phyloP scores from a whole-genome alignment of 2,329 filamentous ascomycete species.

The Talaromyces sp. region DNA sequence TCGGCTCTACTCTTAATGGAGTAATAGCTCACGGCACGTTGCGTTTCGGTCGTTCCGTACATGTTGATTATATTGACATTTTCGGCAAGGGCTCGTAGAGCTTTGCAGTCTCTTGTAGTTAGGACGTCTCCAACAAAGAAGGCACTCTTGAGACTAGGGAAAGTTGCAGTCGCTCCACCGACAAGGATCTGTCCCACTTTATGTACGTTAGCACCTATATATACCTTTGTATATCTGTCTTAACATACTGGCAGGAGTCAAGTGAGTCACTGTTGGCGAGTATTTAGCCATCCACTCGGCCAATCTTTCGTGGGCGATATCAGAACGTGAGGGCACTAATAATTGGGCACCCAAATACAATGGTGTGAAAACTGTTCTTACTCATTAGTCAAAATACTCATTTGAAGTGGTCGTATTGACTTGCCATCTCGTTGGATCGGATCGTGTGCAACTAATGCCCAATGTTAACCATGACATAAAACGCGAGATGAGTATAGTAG shows the following conservation, averaged over 20 bases:
- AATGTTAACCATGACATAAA: neutral
- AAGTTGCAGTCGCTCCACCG: constrained; percentile 74
- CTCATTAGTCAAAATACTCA: neutral
- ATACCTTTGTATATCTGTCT: neutral
- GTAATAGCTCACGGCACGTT: constrained; percentile 77
- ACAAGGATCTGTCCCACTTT: constrained; percentile 87
- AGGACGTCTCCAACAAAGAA: constrained; percentile 93
- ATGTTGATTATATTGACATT: constrained; percentile 78
- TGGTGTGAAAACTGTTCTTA: constrained; percentile 67
- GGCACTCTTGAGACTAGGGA: constrained; percentile 70
- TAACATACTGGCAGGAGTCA: constrained; percentile 68
- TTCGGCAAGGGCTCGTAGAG: constrained; percentile 69
- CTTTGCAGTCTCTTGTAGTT: constrained; percentile 75
- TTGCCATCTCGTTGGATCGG: constrained; percentile 58
- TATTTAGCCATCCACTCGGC: constrained; percentile 83
- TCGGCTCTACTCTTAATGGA: constrained; percentile 64
- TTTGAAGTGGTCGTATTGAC: neutral
- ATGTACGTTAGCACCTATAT: neutral
- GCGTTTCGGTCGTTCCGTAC: constrained; percentile 86
- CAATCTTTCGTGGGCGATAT: constrained; percentile 81
- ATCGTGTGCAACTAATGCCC: constrained; percentile 56
- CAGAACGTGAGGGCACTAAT: constrained; percentile 73
- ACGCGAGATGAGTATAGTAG: neutral
- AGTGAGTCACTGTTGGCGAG: constrained; percentile 73
- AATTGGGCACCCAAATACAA: constrained; percentile 80